Conservation (phyloP, 768 basidiomycete species). For the Tricholoma hemisulphureum region DNA sequence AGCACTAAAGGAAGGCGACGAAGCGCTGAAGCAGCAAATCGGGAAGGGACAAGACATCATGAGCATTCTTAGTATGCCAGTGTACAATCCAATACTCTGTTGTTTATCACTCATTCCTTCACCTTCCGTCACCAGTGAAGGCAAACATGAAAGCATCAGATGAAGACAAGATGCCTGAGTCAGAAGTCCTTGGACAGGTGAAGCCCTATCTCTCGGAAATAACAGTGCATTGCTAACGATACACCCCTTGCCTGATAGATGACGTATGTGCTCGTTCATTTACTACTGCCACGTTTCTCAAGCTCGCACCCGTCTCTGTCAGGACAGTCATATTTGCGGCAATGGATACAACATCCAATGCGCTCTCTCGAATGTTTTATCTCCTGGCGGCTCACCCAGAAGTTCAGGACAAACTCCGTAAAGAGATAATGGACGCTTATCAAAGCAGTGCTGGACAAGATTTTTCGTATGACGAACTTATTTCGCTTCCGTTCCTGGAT, state of each 20-base stretch:
- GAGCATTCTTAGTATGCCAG: slow-evolving; percentile 21
- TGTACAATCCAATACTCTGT: not conserved
- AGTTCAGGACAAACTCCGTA: slow-evolving; percentile 35
- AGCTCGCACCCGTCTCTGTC: not conserved
- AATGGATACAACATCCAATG: slow-evolving; percentile 44
- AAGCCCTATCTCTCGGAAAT: not conserved
- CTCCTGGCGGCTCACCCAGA: slow-evolving; percentile 31
- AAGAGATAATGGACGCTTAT: slow-evolving; percentile 27
- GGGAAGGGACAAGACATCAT: slow-evolving; percentile 32
- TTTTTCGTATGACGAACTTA: slow-evolving; percentile 37
- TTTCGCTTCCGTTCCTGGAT: slow-evolving; percentile 37
- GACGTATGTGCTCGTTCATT: slow-evolving; percentile 7
- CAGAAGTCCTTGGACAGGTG: slow-evolving; percentile 36
- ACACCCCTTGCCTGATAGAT: not conserved
- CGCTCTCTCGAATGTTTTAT: slow-evolving; percentile 35
- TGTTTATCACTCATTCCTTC: not conserved
- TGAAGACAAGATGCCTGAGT: slow-evolving; percentile 31
- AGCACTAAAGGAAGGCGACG: slow-evolving; percentile 28
- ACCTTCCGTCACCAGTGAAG: slow-evolving; percentile 24
- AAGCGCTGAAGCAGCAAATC: slow-evolving; percentile 25
- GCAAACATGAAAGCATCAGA: slow-evolving; percentile 31
- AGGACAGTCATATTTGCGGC: slow-evolving; percentile 34
- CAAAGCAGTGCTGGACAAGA: slow-evolving; percentile 16
- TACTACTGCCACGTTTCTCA: not conserved
- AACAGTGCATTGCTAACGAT: not conserved